Evolutionary conservation across 306 rosid species (phyloP).

Genomic region (Sicyos baderoa): DNA sequence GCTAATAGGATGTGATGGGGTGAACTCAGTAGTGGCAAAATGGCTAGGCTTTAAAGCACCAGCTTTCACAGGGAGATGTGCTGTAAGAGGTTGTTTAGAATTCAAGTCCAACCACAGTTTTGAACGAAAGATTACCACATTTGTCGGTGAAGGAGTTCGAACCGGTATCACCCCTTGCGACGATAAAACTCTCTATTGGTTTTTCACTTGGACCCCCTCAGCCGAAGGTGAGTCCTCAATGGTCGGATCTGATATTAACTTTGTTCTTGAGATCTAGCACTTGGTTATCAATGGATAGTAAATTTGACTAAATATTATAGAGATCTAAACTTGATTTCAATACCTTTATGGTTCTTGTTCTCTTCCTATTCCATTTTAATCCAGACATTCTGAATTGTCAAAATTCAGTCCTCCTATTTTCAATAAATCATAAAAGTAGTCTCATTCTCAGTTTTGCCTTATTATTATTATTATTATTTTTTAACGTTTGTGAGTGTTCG

Average conservation of each 20-base stretch:
- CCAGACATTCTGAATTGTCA: background rate
- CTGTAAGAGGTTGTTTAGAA: constrained; percentile 41
- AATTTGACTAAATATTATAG: background rate
- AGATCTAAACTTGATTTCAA: background rate
- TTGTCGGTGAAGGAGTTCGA: constrained; percentile 49
- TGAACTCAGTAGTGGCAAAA: constrained; percentile 62
- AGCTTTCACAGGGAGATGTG: constrained; percentile 37
- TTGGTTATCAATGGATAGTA: background rate
- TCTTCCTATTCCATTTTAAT: background rate
- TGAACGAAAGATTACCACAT: constrained; percentile 31
- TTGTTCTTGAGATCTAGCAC: background rate
- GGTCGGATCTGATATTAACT: background rate
- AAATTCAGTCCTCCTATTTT: background rate
- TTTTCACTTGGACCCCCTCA: constrained; percentile 46
- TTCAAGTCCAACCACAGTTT: constrained; percentile 26
- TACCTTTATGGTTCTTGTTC: background rate
- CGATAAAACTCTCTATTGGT: constrained; percentile 44
- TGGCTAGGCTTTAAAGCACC: constrained; percentile 60
- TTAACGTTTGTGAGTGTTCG: too few species aligned
- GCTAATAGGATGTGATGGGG: constrained; percentile 75
- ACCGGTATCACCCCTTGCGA: constrained; percentile 42
- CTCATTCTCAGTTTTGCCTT: background rate
- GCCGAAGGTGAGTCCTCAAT: constrained; percentile 35
- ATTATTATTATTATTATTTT: too few species aligned
- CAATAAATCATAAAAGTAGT: background rate